Percentiles rank a stretch among this genome's conserved stretches.
phyloP scores from a whole-genome alignment of 805 yeast genomes.

The Saccharomycopsis sp. region DNA sequence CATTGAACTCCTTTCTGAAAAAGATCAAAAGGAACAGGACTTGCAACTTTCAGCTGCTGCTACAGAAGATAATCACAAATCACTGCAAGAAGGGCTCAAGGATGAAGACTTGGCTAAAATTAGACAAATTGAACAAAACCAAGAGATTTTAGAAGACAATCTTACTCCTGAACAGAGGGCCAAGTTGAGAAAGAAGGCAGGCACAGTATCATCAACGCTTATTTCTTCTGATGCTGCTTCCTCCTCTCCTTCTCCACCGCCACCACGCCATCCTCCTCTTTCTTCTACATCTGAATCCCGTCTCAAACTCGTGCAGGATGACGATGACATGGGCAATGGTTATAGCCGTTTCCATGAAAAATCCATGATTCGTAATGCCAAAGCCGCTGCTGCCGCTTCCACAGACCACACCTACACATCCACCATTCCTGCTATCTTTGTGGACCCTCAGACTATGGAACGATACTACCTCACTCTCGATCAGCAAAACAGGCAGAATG shows the following conservation, averaged over 20 bases:
- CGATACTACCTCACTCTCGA: slow-evolving; percentile 73
- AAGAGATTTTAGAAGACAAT: slow-evolving; percentile 9
- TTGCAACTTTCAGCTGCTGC: slow-evolving; percentile 15
- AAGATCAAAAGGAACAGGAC: slow-evolving; percentile 24
- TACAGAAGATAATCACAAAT: neutral
- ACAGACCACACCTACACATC: slow-evolving; percentile 38
- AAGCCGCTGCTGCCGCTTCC: slow-evolving; percentile 24
- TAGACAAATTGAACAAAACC: slow-evolving; percentile 10
- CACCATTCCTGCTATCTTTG: slow-evolving; percentile 74
- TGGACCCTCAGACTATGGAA: slow-evolving; percentile 77
- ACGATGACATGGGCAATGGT: slow-evolving; percentile 78
- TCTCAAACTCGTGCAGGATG: slow-evolving; percentile 54
- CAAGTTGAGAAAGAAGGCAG: slow-evolving; percentile 2
- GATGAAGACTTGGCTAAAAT: slow-evolving; percentile 14
- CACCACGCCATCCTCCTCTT: too few relatives aligned
- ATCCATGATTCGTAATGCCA: slow-evolving; percentile 26
- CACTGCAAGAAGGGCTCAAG: neutral
- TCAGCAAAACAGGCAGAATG: slow-evolving; percentile 46
- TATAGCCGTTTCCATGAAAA: slow-evolving; percentile 69
- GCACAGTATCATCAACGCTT: too few relatives aligned
- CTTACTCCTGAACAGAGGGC: slow-evolving; percentile 10
- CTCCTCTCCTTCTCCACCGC: too few relatives aligned
- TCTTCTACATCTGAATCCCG: slow-evolving; percentile 40
- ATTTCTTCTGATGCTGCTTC: too few relatives aligned
- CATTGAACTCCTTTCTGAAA: slow-evolving; percentile 49